Base-by-base conservation (phyloP, 2,329 filamentous ascomycete species). In the Didymella arachidicola region DNA sequence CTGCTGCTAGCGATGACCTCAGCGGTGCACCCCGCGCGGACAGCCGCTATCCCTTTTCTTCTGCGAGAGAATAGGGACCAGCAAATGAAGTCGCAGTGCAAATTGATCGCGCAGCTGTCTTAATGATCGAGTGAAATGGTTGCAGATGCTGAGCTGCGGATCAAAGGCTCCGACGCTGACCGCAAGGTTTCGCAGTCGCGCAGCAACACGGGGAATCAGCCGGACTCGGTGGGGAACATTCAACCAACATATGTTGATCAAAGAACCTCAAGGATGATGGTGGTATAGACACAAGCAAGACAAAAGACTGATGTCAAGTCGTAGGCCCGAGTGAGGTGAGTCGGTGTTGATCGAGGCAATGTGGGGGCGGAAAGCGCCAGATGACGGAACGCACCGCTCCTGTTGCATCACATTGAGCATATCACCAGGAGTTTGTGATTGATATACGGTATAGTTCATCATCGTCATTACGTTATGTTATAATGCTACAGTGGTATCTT, bases 401-500 rank as follows among this genome's bases (percentile, higher is more conserved):
- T 18, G 4, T 12, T 22, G 7, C 1, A 7, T 7, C 7, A 26
- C 32, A n/a, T n/a, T 18, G 4, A n/a, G 16, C 32, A 42, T 10
- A 42, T 26, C 39, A 26, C 11, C 39, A 42, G 7, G 7, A 22
- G 8, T 2, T 14, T 16, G 14, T 6, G 30, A 16, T 32, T 16
- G 30, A 32, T 14, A 32, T 32, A 16, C 14, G 11, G 16, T 29
- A 26, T 34, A 1, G 4, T 25, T 54, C 52, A 43, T 43, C 48
- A 30, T 41, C 10, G 12, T 51, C 32, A 46, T 59, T 50, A 46
- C 19, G 46, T 0, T 46, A 29, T 14, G 38, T 26, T 34, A 49
- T 19, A 50, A 42, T 8, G 39, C 32, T 46, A 54, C 27, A 59
- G 50, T 59, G 56, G 51, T 59, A 59, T 59, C 50, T 34, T 43